A percentile compares a stretch with the other conserved stretches of the same genome.
Conservation (phyloP, 805 yeast genomes). For the Metschnikowia anglica region DNA sequence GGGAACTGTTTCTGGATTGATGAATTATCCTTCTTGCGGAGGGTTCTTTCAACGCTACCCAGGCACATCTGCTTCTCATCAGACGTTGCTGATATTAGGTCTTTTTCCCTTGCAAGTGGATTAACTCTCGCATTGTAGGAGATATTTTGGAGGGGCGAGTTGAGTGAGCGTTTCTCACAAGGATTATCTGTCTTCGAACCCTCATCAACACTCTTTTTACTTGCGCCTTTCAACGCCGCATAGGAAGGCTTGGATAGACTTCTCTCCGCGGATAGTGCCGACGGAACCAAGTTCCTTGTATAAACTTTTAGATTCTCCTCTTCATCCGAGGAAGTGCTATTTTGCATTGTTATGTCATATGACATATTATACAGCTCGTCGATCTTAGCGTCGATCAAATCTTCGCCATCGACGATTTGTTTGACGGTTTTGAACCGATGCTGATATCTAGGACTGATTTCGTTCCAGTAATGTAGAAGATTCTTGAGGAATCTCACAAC, state of each 20-base stretch:
- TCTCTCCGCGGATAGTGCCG: neutral
- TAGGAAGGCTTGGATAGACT: neutral
- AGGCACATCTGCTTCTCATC: neutral
- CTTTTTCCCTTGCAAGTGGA: neutral
- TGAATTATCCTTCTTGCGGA: neutral
- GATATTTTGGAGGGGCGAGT: neutral
- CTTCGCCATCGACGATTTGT: conserved; percentile 19
- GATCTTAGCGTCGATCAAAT: conserved; percentile 12
- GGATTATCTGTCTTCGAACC: too few species aligned
- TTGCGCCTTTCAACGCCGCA: neutral
- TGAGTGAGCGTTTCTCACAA: neutral
- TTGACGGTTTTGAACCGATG: conserved; percentile 18
- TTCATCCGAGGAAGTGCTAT: conserved; percentile 20
- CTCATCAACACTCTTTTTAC: neutral
- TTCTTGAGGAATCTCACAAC: conserved; percentile 55
- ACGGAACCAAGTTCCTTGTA: neutral
- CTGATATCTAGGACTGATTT: conserved; percentile 23
- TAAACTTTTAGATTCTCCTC: conserved; percentile 1
- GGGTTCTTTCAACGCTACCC: neutral
- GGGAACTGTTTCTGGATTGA: conserved; percentile 32
- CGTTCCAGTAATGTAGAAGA: conserved; percentile 50
- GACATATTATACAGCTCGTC: conserved; percentile 35
- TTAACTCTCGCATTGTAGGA: neutral
- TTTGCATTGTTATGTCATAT: conserved; percentile 29
- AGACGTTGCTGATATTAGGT: neutral